phyloP scores from a whole-genome alignment of 108 stramenopile genomes.

The Skeletonema grethae region DNA sequence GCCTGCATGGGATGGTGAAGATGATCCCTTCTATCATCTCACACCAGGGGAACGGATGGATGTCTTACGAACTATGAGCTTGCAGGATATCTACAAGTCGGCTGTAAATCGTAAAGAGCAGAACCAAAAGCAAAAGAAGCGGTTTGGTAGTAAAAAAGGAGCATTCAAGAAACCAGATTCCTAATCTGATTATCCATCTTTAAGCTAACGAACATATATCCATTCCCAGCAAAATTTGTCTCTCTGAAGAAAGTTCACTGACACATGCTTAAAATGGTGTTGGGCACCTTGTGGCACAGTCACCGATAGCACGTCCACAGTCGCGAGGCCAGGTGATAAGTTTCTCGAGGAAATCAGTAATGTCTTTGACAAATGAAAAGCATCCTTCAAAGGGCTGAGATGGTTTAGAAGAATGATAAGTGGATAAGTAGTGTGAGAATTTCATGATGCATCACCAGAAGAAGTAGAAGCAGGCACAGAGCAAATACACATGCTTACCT shows the following conservation, averaged over 20 bases:
- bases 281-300: slow-evolving; percentile 60
- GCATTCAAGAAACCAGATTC: slow-evolving; percentile 40
- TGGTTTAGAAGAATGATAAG: slow-evolving; percentile 1
- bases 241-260: not conserved
- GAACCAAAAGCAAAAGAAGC: slow-evolving; percentile 47
- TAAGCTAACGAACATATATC: slow-evolving; percentile 3
- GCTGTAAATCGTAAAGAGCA: slow-evolving; percentile 46
- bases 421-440: not conserved
- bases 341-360: slow-evolving; percentile 80
- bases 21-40: slow-evolving; percentile 68
- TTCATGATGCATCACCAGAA: not conserved
- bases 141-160: slow-evolving; percentile 28
- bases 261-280: slow-evolving; percentile 54
- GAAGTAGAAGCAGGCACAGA: not conserved
- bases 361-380: slow-evolving; percentile 56
- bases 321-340: slow-evolving; percentile 89
- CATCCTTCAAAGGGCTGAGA: slow-evolving; percentile 72
- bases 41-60: slow-evolving; percentile 61
- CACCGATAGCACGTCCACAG: slow-evolving; percentile 61
- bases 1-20: slow-evolving; percentile 62
- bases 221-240: not conserved
- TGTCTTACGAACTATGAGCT: slow-evolving; percentile 57
- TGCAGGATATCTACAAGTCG: slow-evolving; percentile 54
- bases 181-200: not conserved
- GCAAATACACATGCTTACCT: slow-evolving; percentile 14